phyloP scores from a whole-genome alignment of 345 rosid genomes.

The Camelina laxa region DNA sequence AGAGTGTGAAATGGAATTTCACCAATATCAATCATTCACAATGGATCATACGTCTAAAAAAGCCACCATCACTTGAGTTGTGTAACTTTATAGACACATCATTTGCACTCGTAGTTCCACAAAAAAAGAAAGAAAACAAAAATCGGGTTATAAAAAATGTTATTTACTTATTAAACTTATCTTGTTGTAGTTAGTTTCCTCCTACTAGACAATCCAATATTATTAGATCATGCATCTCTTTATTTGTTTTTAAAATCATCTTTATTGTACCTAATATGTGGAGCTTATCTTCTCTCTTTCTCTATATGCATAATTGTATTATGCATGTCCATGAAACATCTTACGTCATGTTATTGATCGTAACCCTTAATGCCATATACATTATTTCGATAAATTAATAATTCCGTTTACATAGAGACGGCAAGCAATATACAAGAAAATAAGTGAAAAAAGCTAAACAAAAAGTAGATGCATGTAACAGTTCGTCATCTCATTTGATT shows the following conservation, averaged over 20 bases:
- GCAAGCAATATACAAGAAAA: background rate
- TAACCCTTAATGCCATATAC: background rate
- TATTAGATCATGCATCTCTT: constrained; percentile 37
- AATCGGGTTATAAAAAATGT: background rate
- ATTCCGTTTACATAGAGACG: background rate
- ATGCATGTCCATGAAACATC: constrained; percentile 30
- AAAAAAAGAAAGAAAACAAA: background rate
- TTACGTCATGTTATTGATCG: constrained; percentile 1
- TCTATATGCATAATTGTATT: background rate
- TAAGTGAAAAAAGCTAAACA: background rate
- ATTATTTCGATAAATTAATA: background rate
- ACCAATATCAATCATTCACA: constrained; percentile 20
- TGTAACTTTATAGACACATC: constrained; percentile 40
- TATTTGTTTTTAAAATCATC: background rate
- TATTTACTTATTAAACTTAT: constrained; percentile 41
- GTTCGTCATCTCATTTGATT: constrained; percentile 22
- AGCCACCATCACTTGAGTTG: constrained; percentile 30
- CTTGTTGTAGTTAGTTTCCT: constrained; percentile 42
- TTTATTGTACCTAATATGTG: constrained; percentile 39
- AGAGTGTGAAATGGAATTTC: constrained; percentile 25
- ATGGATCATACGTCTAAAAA: constrained; percentile 38
- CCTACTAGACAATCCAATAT: constrained; percentile 48
- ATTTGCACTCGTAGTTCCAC: constrained; percentile 30
- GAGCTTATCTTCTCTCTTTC: constrained; percentile 29
- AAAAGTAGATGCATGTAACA: too few relatives aligned